Conservation (phyloP, 202 grass and related monocot species). For the Elaeis oleifera region DNA sequence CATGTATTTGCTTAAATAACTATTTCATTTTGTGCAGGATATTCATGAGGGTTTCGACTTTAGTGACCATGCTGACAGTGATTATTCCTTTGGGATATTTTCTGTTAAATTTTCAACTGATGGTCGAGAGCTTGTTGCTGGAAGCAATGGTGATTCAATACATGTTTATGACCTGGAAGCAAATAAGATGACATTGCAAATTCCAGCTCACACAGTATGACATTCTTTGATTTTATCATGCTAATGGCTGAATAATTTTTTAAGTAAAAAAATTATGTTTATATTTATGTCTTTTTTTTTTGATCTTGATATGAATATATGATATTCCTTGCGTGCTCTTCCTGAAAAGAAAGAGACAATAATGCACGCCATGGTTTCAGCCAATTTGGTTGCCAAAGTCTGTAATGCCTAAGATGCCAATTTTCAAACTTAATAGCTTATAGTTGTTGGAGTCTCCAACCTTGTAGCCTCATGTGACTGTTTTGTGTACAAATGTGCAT, state of each 20-base stretch:
- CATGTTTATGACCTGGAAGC: conserved; percentile 82
- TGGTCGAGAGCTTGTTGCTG: conserved; percentile 75
- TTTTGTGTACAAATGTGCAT: too few relatives aligned
- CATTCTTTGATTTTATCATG: too few relatives aligned
- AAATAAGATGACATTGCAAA: conserved; percentile 54
- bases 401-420: too few relatives aligned
- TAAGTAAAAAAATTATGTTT: background rate
- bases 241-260: background rate
- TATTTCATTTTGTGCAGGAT: conserved; percentile 40
- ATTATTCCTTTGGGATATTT: conserved; percentile 65
- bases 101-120: conserved; percentile 90
- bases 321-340: background rate
- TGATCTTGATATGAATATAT: background rate
- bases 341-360: too few relatives aligned
- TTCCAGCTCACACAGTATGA: conserved; percentile 64
- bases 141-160: conserved; percentile 62
- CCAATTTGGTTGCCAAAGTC: too few relatives aligned
- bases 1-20: background rate
- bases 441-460: too few relatives aligned
- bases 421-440: too few relatives aligned
- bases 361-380: too few relatives aligned
- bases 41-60: conserved; percentile 78
- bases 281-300: background rate
- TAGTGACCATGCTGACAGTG: conserved; percentile 22
- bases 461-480: too few relatives aligned